Percentiles rank a stretch among this genome's conserved stretches.
Conservation (phyloP, 1,284 basidiomycete species). For the Papiliotrema fonsecae region DNA sequence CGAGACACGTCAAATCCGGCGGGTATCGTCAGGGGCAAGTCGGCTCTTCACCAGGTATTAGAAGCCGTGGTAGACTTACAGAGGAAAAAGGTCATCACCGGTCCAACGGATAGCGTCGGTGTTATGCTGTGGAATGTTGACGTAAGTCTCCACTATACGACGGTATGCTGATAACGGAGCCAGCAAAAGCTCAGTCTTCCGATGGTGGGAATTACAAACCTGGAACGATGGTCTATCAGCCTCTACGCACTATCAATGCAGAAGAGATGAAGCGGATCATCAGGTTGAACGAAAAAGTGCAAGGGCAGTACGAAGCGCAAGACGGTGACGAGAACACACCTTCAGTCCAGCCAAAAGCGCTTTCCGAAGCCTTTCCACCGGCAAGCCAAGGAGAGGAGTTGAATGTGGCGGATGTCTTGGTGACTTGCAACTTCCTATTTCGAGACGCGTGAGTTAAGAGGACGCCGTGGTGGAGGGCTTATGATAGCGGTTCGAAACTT, state of each 20-base stretch:
- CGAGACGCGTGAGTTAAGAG: slow-evolving; percentile 64
- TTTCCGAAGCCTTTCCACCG: slow-evolving; percentile 37
- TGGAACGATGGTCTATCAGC: slow-evolving; percentile 69
- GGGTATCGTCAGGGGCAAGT: slow-evolving; percentile 36
- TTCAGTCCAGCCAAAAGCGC: slow-evolving; percentile 29
- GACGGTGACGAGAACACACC: slow-evolving; percentile 13
- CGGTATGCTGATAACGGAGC: slow-evolving; percentile 5
- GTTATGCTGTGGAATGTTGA: slow-evolving; percentile 87
- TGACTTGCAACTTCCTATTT: slow-evolving; percentile 78
- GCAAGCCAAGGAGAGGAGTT: slow-evolving; percentile 31
- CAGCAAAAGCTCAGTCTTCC: slow-evolving; percentile 34
- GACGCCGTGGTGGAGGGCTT: neutral
- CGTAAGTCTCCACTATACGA: slow-evolving; percentile 55
- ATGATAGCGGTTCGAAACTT: slow-evolving; percentile 59
- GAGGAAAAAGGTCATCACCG: slow-evolving; percentile 81
- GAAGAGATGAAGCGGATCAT: slow-evolving; percentile 65
- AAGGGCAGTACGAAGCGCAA: slow-evolving; percentile 28
- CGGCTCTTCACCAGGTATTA: slow-evolving; percentile 57
- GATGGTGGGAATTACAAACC: slow-evolving; percentile 51
- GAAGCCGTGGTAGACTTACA: slow-evolving; percentile 77
- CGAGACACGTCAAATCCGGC: slow-evolving; percentile 48
- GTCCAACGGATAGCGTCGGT: slow-evolving; percentile 81
- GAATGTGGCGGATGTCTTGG: slow-evolving; percentile 74
- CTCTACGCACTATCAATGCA: slow-evolving; percentile 70
- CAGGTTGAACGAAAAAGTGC: slow-evolving; percentile 29